These are phyloP conservation scores for Rhynchosporium agropyri DNA, from an alignment of 2,329 filamentous ascomycete genomes.

Conservation along the genomic window DNA sequence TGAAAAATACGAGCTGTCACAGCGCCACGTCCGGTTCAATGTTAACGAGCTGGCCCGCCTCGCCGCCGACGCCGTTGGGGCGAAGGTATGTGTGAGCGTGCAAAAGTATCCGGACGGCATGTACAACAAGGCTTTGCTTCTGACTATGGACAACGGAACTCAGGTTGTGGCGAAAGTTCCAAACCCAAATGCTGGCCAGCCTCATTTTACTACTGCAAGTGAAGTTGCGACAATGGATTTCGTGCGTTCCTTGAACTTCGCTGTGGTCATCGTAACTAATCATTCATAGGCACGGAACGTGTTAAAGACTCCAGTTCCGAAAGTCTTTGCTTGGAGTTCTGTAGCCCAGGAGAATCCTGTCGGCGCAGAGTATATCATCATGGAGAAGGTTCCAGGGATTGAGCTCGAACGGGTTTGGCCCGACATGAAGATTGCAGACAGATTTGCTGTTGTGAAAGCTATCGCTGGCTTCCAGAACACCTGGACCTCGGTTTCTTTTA, in stretches of 20 bases:
- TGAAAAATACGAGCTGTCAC: conserved; percentile 6
- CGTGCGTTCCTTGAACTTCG: background rate
- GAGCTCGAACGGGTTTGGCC: conserved; percentile 9
- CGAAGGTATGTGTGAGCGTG: conserved; percentile 1
- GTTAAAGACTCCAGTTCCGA: conserved; percentile 5
- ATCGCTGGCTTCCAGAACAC: conserved; percentile 9
- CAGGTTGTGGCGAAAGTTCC: conserved; percentile 12
- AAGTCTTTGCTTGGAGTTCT: conserved; percentile 10
- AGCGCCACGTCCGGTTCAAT: conserved; percentile 11
- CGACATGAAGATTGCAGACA: conserved; percentile 3
- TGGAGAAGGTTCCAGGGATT: conserved; percentile 13
- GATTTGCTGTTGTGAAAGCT: conserved; percentile 10
- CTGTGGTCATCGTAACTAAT: background rate
- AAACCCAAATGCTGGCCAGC: conserved; percentile 12
- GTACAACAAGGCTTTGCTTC: conserved; percentile 16
- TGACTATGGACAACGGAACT: conserved; percentile 10
- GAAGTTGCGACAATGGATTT: conserved; percentile 14
- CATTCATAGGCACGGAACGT: conserved; percentile 2
- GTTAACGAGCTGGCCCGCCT: conserved; percentile 13
- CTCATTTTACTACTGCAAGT: conserved; percentile 14
- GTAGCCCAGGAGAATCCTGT: conserved; percentile 5
- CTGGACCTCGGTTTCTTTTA: conserved; percentile 8
- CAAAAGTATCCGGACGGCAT: conserved; percentile 13
- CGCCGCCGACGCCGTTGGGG: conserved; percentile 12
- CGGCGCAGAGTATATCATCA: conserved; percentile 12